Conservation (phyloP, 768 basidiomycete species). For the Lactarius pseudohatsudake region DNA sequence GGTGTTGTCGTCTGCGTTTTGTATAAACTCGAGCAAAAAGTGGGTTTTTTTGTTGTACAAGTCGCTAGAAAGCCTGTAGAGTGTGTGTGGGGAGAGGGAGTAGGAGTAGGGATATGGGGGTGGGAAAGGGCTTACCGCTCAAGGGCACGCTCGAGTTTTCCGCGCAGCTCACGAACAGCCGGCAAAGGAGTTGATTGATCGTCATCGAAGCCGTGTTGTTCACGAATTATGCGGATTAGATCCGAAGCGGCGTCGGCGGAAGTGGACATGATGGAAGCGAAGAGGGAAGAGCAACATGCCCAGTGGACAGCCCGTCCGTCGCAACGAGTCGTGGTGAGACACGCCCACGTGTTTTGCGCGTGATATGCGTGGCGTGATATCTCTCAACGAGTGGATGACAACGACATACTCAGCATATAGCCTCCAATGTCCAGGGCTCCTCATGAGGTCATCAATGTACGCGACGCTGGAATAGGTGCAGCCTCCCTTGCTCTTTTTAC, state of each 20-base stretch:
- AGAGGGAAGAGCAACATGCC: neutral
- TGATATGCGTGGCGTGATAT: too few species aligned
- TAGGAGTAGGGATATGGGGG: neutral
- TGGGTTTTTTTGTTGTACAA: slow-evolving; percentile 34
- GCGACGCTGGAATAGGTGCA: too few species aligned
- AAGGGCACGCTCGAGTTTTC: slow-evolving; percentile 27
- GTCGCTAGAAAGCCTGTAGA: slow-evolving; percentile 30
- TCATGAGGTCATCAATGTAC: too few species aligned
- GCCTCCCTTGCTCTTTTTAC: too few species aligned
- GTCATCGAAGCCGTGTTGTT: slow-evolving; percentile 20
- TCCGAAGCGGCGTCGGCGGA: neutral
- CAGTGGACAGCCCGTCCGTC: neutral
- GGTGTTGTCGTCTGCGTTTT: slow-evolving; percentile 35
- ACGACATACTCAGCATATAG: too few species aligned
- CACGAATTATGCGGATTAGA: slow-evolving; percentile 18
- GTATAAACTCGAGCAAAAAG: slow-evolving; percentile 34
- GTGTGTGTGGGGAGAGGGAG: neutral
- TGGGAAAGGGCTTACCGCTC: slow-evolving; percentile 20
- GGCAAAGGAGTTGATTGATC: neutral
- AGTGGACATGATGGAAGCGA: slow-evolving; percentile 4
- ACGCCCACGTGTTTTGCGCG: neutral
- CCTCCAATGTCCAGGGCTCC: too few species aligned
- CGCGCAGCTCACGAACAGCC: slow-evolving; percentile 14
- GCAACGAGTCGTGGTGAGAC: neutral
- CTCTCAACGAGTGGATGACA: too few species aligned